These are phyloP conservation scores for Verticillium isaacii DNA, from an alignment of 2,329 filamentous ascomycete species.

Conservation along the genomic window DNA sequence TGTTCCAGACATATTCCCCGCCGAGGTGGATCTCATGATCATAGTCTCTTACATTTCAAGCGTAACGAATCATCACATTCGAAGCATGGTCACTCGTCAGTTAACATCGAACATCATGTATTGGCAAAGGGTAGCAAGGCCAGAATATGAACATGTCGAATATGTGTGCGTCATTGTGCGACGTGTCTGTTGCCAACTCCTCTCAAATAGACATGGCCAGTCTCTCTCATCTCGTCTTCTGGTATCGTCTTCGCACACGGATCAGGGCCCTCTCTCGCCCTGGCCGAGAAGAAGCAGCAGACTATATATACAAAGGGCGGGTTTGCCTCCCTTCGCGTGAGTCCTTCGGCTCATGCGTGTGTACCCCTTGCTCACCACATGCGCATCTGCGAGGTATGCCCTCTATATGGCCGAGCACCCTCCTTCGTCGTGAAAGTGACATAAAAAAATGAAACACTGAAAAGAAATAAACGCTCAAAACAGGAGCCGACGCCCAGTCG, in stretches of 20 bases:
- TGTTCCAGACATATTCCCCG: background rate
- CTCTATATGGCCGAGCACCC: background rate
- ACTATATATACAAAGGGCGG: slow-evolving; percentile 24
- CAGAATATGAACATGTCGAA: background rate
- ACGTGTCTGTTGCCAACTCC: background rate
- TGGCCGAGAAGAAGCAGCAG: slow-evolving; percentile 8
- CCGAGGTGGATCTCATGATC: background rate
- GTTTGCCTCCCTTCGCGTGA: background rate
- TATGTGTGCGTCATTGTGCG: background rate
- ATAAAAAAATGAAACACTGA: background rate
- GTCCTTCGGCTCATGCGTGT: background rate
- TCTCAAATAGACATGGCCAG: background rate
- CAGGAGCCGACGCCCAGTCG: background rate
- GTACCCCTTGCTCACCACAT: background rate
- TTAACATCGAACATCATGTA: background rate
- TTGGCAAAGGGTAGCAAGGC: background rate
- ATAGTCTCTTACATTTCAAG: background rate
- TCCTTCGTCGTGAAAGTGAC: background rate
- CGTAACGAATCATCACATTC: background rate
- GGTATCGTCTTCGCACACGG: slow-evolving; percentile 11
- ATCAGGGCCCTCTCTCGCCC: background rate
- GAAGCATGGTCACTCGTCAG: background rate
- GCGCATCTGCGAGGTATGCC: background rate
- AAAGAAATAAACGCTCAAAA: background rate
- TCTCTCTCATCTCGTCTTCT: slow-evolving; percentile 5